Percentiles rank a stretch among this genome's conserved stretches.
Evolutionary conservation across 345 rosid species (phyloP).

Genomic region (Combretum micranthum): DNA sequence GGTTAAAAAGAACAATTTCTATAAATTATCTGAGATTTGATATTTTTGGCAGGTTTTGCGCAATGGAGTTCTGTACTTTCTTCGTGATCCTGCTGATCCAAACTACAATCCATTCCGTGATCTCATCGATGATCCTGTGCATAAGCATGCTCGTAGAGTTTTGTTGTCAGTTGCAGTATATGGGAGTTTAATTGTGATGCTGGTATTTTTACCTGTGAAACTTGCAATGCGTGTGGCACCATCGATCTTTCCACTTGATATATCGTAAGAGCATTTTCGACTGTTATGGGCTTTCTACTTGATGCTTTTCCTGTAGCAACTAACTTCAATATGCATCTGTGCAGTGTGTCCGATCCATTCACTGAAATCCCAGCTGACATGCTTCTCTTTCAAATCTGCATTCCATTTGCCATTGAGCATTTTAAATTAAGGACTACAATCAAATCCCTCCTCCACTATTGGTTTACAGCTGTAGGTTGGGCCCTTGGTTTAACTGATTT

Average conservation of each 20-base stretch:
- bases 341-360: slow-evolving; percentile 95
- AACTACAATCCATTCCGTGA: slow-evolving; percentile 98
- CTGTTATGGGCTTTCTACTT: neutral
- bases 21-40: neutral
- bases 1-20: neutral
- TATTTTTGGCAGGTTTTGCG: slow-evolving; percentile 65
- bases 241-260: slow-evolving; percentile 86
- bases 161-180: slow-evolving; percentile 89
- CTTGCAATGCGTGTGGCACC: slow-evolving; percentile 92
- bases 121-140: slow-evolving; percentile 96
- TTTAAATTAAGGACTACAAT: slow-evolving; percentile 83
- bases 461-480: slow-evolving; percentile 94
- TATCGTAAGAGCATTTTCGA: slow-evolving; percentile 53
- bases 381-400: slow-evolving; percentile 97
- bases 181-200: slow-evolving; percentile 96
- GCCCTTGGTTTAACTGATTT: slow-evolving; percentile 83
- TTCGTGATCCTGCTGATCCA: slow-evolving; percentile 99
- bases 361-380: slow-evolving; percentile 98
- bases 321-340: slow-evolving; percentile 3
- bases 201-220: slow-evolving; percentile 94
- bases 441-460: slow-evolving; percentile 82
- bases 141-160: slow-evolving; percentile 94
- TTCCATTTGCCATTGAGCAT: slow-evolving; percentile 94
- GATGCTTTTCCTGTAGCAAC: slow-evolving; percentile 11
- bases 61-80: slow-evolving; percentile 86